Conservation (phyloP, 257 asterid species). For the Paulownia fortunei region DNA sequence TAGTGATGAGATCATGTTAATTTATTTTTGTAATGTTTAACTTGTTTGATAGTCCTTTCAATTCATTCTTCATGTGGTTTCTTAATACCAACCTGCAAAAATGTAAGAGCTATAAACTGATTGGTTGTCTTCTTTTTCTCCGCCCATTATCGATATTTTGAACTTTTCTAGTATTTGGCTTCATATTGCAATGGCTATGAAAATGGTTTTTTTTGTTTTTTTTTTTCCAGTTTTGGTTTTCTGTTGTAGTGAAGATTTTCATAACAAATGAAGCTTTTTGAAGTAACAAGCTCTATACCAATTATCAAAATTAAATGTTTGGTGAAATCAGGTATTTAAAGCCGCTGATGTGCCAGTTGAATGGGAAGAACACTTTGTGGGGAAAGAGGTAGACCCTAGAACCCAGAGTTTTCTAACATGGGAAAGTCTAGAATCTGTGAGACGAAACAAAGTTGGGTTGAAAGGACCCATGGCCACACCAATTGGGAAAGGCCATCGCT, state of each 20-base stretch:
- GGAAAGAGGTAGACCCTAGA: constrained; percentile 64
- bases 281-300: too few species aligned
- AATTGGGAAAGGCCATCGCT: constrained; percentile 71
- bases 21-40: too few species aligned
- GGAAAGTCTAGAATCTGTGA: constrained; percentile 73
- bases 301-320: too few species aligned
- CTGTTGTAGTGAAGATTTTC: background rate
- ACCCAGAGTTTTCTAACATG: constrained; percentile 72
- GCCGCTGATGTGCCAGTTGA: constrained; percentile 68
- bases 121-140: too few species aligned
- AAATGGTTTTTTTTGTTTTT: background rate
- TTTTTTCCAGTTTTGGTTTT: background rate
- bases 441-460: constrained; percentile 56
- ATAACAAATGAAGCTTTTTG: too few species aligned
- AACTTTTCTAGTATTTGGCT: too few species aligned
- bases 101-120: too few species aligned
- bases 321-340: constrained; percentile 48
- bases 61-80: too few species aligned
- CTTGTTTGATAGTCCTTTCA: too few species aligned
- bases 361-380: constrained; percentile 74
- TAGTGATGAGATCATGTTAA: too few species aligned
- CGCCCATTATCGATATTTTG: too few species aligned
- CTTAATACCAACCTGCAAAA: too few species aligned
- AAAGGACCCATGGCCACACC: constrained; percentile 84
- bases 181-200: background rate